Evolutionary conservation across 2,329 filamentous ascomycete species (phyloP), one percentile per base, ranked within the genome.

Genomic region (Trichoderma oligosporum): DNA sequence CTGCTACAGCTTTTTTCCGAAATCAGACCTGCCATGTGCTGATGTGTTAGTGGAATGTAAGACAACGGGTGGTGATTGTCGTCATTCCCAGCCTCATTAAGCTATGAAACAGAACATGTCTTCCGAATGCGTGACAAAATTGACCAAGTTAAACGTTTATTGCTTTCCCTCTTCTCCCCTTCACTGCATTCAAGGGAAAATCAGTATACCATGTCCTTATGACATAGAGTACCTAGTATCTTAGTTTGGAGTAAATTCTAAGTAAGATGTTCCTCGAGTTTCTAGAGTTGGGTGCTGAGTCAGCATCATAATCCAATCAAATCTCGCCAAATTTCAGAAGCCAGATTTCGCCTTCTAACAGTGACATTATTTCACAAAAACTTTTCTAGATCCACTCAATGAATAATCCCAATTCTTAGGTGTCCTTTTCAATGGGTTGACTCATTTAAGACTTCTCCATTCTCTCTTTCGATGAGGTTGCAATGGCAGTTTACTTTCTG

Each of bases 381-480:
- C 8, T 29, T 47, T 54, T 22, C n/a, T 29, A 58, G 56, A 38
- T 58, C 56, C 56, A 59, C 44, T 35, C 41, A 24, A 42, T 49
- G 24, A 27, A 8, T 31, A 49, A 31, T 2, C 39, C 42, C 48
- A 42, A 8, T 33, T 53, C 45, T 56, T 53, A 61, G 31, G 60
- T 61, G 60, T 61, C 60, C 60, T 61, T 56, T 61, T 61, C 31
- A 36, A 4, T 6, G 31, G 20, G 7, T 58, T 56, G 51, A 61
- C 60, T 61, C 60, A 61, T 60, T 54, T 51, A 55, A 53, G 45
- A 3, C 31, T 25, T 29, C 9, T 41, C 18, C 25, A 33, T 35
- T 51, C 36, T 27, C 24, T 48, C 12, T 14, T 36, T 42, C 14
- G 6, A 36, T 22, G 7, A 18, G n/a, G 4, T 16, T 14, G 16